Base-by-base conservation (phyloP, 805 yeast species). In the Metschnikowia sp. region DNA sequence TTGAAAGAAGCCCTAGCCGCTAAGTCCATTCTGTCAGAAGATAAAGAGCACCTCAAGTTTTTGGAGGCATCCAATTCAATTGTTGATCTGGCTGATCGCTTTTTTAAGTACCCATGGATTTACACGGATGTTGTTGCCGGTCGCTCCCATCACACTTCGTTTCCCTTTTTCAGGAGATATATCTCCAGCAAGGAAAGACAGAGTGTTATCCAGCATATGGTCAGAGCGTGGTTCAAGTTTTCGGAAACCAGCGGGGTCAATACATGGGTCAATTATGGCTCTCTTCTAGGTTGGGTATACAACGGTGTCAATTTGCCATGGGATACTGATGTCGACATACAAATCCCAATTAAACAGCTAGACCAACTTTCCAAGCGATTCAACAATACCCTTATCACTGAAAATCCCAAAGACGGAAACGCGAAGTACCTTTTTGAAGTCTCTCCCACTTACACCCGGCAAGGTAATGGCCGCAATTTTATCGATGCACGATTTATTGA, bases 61-160 rank as follows among this genome's bases (percentile, higher is more conserved):
- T 51, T 69, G 18, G 58, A 65, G 45, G 50, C 57, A 36, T 61
- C 72, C 10, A 61, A 50, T 44, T 15, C 35, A 11, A 32, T 47
- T 8, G 62, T 53, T 12, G 63, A 58, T 38, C 28, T 44, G 31
- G 55, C 69, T 9, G 71, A 65, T 52, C 54, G 65, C 30, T 66
- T 58, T 48, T 69, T 69, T 60, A 67, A 69, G 49, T 69, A 69
- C 49, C 72, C 74, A 8, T 69, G 74, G 74, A 68, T 69, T 30
- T 54, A 57, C 39, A 53, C 69, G 39, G 74, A 69, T 53, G 52
- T 69, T 8, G 55, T 65, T 11, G 62, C 62, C 13, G 74, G 74
- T 3, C 60, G 63, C 37, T 58, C 69, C 11, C 61, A 57, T 47
- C 61, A 57, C 36, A 34, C 67, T 26, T 64, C 70, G 13, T 66